Evolutionary conservation across 202 grass and related monocot genomes (phyloP), one percentile per base, ranked within the genome.

Genomic region (Cymbopogon flexuosus): DNA sequence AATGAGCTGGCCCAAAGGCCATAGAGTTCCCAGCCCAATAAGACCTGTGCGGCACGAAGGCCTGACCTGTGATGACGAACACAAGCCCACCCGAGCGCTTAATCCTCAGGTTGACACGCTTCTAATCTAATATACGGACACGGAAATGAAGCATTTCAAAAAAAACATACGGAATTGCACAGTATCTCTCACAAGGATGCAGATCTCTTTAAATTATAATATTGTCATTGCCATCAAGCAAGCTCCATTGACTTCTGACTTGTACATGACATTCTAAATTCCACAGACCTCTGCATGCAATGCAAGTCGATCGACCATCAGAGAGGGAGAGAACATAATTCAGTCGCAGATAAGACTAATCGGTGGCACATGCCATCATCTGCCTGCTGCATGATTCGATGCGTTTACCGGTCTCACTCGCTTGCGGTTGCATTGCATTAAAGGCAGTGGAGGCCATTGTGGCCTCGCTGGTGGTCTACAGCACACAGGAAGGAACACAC

Each of bases 381-480:
- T 12, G 19, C n/a, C 64, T 24, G 45, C 31, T n/a, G n/a, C n/a
- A 76, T 75, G 76, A 88, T 77, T 60, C 51, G 77, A 62, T 72
- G 39, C 68, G 36, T 5, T 79, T 58, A 57, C 70, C 45, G 10
- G 71, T 39, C 27, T 70, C 10, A 7, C 60, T 68, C 60, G 64
- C 62, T 52, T 51, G 75, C 41, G 13, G 41, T 57, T 58, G 70
- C 70, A 21, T 56, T 46, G 70, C 71, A 30, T 40, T 34, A 33
- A 35, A 30, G 64, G 39, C 81, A 65, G 71, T 70, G 76, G 81
- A 76, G 36, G 41, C 24, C 35, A 12, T 40, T 61, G 82, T 76
- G 82, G 71, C 78, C 10, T 85, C 35, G 82, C 82, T 85, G 77
- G 65, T 27, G 8, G 24, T 49, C 68, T 70, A 46, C 57, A 16